Evolutionary conservation across 2,329 filamentous ascomycete genomes (phyloP), one percentile per base, ranked within the genome.

Genomic region (Saccharata proteae): DNA sequence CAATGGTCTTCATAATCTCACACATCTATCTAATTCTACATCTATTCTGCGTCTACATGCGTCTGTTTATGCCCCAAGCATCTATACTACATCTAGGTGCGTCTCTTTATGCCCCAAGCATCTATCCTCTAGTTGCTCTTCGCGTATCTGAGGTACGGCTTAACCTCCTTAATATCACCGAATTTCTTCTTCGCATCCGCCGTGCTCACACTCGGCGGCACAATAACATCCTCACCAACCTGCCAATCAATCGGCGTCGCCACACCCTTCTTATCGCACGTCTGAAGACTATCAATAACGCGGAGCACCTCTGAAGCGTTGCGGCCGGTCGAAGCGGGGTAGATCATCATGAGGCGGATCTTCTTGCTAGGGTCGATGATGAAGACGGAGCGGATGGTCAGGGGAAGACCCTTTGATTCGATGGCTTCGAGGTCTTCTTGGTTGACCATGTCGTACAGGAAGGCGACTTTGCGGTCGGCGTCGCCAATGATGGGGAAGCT

Each of bases 301-400:
- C 64, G 62, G 16, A 67, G 56, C 9, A 67, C 63, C 51, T 67
- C 64, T 27, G 64, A 62, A 22, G 62, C 64, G 58, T 67, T 67
- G 45, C 64, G 61, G 37, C 71, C 71, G 22, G 70, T 74, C 33
- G 67, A 71, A 29, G 71, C 71, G 16, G 71, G 71, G 61, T 76
- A 76, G 39, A 67, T 67, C 38, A 76, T 59, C 47, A 74, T 75
- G 34, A 68, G 61, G 42, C 71, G 69, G 49, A 76, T 74, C 38
- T 63, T 72, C 64, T 74, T 74, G 58, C 68, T 69, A 35, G 71
- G 71, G 59, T 76, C 71, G 53, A 76, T 73, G 54, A 74, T 58
- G 59, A 75, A 76, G 48, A 76, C 71, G 34, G 67, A 71, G 51
- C 71, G 70, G 55, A 75, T 75, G 47, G 71, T 75, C 55, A 75